Evolutionary conservation across 2,329 filamentous ascomycete genomes (phyloP), one percentile per base, ranked within the genome.

Genomic region (Thermothelomyces thermophilus): DNA sequence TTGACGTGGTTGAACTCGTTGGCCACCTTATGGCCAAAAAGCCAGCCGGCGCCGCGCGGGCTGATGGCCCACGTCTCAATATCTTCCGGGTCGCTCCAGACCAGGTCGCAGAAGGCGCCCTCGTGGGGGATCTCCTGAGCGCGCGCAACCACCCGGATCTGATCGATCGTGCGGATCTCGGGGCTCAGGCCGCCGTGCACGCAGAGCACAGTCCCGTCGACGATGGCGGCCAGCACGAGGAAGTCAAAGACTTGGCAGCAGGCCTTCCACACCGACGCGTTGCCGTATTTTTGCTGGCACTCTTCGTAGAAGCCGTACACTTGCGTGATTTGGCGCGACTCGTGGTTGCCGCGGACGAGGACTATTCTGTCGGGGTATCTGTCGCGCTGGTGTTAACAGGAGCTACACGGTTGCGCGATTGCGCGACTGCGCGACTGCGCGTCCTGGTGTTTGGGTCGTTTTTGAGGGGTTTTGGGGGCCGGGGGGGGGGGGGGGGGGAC

Each of bases 181-280:
- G 87, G 87, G 48, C 86, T 90, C 33, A 93, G 74, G 33, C 87
- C 93, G 62, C 93, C 93, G 68, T 98, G 93, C 28, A 98, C 93
- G 67, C 93, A 98, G 63, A 98, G 95, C 54, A 98, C 95, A 65
- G 96, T 90, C 62, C 96, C 87, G 64, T 98, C 94, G 62, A 98
- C 95, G 58, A 98, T 95, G 55, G 95, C 94, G 49, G 89, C 93
- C 19, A 98, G 77, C 2, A 94, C 95, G 26, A 98, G 80, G 68
- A 95, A 98, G 68, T 98, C 93, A 68, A 98, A 98, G 71, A 98
- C 95, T 67, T 98, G 93, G 56, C 93, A 98, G 69, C 96, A 98
- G 52, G 95, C 93, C 69, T 98, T 95, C 93, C 93, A 98, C n/a
- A 98, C 93, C 42, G 94, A 96, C 11, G 93, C 90, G 64, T 96